Evolutionary conservation across 2,329 filamentous ascomycete species (phyloP).

Genomic region (Aspergillus brasiliensis): DNA sequence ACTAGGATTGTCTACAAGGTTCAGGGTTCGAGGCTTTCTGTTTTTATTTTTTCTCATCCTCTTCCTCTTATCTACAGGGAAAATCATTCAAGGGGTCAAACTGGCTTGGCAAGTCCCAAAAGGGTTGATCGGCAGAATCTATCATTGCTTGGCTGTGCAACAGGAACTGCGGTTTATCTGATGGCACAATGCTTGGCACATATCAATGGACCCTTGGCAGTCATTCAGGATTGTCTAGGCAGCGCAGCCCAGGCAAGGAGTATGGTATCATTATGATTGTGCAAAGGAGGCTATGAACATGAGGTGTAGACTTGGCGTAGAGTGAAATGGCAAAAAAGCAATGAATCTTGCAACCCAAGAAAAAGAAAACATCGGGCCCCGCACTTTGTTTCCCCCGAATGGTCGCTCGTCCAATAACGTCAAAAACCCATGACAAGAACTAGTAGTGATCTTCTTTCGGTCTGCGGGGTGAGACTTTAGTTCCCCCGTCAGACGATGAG

Average conservation of each 20-base stretch:
- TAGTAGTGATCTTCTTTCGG: not conserved
- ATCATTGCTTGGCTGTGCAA: conserved; percentile 18
- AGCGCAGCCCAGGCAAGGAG: not conserved
- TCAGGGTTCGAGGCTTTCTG: too few species aligned
- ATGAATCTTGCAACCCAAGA: not conserved
- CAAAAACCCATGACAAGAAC: not conserved
- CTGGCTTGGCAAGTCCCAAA: not conserved
- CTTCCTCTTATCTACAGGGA: too few species aligned
- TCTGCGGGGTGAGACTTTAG: not conserved
- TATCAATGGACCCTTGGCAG: conserved; percentile 17
- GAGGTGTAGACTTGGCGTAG: not conserved
- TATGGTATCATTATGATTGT: conserved; percentile 11
- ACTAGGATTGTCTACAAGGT: too few species aligned
- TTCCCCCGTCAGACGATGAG: conserved; percentile 1
- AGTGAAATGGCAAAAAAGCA: not conserved
- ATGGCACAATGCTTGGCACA: conserved; percentile 18
- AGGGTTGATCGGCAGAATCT: conserved; percentile 5
- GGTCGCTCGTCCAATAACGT: conserved; percentile 5
- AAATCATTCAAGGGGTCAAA: too few species aligned
- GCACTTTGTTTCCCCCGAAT: not conserved
- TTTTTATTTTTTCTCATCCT: too few species aligned
- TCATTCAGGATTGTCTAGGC: conserved; percentile 3
- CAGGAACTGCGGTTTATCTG: conserved; percentile 12
- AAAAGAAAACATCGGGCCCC: conserved; percentile 7
- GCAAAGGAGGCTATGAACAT: not conserved